phyloP scores from a whole-genome alignment of 192 early-diverging fungal genomes.

The Linnemannia schmuckeri region DNA sequence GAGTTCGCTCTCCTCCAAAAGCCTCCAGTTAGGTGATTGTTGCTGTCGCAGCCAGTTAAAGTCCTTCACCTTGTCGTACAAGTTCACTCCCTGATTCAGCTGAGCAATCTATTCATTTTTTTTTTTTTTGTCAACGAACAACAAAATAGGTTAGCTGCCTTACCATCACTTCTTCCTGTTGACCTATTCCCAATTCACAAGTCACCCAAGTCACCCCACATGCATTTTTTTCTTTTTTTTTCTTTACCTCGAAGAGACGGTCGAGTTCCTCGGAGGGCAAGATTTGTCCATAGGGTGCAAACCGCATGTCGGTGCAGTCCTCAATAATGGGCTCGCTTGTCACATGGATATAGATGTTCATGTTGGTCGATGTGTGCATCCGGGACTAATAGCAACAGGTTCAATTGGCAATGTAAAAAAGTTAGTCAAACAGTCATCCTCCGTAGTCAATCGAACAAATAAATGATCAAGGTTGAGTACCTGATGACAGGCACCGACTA shows the following conservation, averaged over 20 bases:
- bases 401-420: background rate
- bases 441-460: background rate
- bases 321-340: constrained; percentile 91
- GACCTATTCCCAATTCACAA: background rate
- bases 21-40: constrained; percentile 83
- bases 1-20: constrained; percentile 53
- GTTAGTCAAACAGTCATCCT: background rate
- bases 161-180: background rate
- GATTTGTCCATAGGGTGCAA: constrained; percentile 71
- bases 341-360: constrained; percentile 77
- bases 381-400: constrained; percentile 68
- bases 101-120: constrained; percentile 26
- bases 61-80: constrained; percentile 82
- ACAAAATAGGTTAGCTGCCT: background rate
- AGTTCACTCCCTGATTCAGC: constrained; percentile 56
- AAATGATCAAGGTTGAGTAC: constrained; percentile 52
- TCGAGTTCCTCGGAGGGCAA: constrained; percentile 49
- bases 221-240: background rate
- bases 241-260: constrained; percentile 41
- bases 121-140: background rate
- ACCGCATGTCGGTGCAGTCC: constrained; percentile 74
- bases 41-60: constrained; percentile 92
- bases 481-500: constrained; percentile 84
- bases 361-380: constrained; percentile 78
- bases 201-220: too few relatives aligned